Conservation (phyloP, 2,329 filamentous ascomycete genomes). For the Grosmannia clavigera region DNA sequence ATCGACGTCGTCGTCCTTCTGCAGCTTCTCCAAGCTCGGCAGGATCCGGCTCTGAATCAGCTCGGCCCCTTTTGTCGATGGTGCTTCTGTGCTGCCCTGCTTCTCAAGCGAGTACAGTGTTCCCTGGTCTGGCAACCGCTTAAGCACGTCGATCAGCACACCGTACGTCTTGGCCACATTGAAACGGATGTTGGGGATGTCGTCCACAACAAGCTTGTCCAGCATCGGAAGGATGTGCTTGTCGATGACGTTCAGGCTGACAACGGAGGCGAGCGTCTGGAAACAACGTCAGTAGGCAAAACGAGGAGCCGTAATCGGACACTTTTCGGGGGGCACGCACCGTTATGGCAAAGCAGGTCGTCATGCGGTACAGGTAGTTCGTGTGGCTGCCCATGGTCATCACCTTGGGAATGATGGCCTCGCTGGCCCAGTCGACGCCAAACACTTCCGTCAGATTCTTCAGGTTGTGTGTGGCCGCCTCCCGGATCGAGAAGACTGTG, state of each 20-base stretch:
- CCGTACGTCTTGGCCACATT: conserved; percentile 98
- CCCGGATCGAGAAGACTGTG: conserved; percentile 95
- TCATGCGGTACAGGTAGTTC: conserved; percentile 99
- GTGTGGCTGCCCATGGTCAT: conserved; percentile 97
- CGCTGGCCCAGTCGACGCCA: conserved; percentile 92
- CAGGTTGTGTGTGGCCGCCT: conserved; percentile 92
- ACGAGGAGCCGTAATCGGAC: background rate
- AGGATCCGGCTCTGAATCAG: conserved; percentile 78
- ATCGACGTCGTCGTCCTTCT: conserved; percentile 95
- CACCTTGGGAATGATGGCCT: conserved; percentile 96
- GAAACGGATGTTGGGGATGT: conserved; percentile 98
- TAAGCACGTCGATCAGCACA: conserved; percentile 80
- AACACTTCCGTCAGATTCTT: conserved; percentile 99
- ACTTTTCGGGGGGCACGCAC: conserved; percentile 44
- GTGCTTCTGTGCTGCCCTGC: conserved; percentile 46
- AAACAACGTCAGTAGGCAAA: background rate
- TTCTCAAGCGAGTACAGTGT: conserved; percentile 81
- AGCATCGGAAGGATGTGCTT: conserved; percentile 92
- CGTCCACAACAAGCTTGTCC: conserved; percentile 83
- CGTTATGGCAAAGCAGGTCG: conserved; percentile 97
- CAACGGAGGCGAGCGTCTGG: conserved; percentile 84
- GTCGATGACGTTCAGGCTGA: conserved; percentile 86
- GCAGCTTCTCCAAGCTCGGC: conserved; percentile 85
- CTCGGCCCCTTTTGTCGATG: conserved; percentile 62
- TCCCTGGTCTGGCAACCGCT: conserved; percentile 77